Base-by-base conservation (phyloP, 1,139 yeast species). In the Tardiomyces digboiensis region DNA sequence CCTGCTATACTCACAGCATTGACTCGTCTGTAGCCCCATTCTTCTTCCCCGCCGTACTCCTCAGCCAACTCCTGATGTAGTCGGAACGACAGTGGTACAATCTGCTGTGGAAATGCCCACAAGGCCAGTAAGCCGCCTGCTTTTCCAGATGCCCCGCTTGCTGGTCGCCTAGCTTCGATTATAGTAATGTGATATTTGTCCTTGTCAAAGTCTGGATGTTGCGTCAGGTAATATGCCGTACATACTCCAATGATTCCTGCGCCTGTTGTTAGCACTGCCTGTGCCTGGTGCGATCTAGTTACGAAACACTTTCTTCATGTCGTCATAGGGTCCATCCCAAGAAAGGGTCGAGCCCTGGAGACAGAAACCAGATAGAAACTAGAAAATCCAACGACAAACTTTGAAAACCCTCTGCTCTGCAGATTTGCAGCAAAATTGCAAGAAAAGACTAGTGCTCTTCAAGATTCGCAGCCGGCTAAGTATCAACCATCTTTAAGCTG, bases 191-290 rank as follows among this genome's bases (percentile, higher is more conserved):
- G 88, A 58, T 84, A 80, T 47, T 77, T 80, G 22, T 69, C 67
- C 0, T 85, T 76, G 56, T 83, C 82, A 60, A 81, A 91, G 46
- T 74, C 72, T 4, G 95, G 91, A 61, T 91, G 97, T 49, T 76
- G 76, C 3, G 93, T 84, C 42, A 91, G 65, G 57, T 81, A 91
- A 64, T 85, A 91, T 1, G 97, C 97, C 1, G 94, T 86, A 61
- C 96, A 86, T 10, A 87, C 95, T 21, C 98, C 98, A 38, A 91
- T 83, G 56, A 91, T 89, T 21, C 98, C 98, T 0, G 96, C 98
- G 5, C 33, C 33, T 26, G 33, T 8, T 8, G 33, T 26, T 26
- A 26, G 33, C 18, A 97, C 97, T n/a, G n/a, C n/a, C n/a, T n/a
- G n/a, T n/a, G n/a, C n/a, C n/a, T n/a, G n/a, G n/a, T n/a, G n/a